These are phyloP conservation scores for Pyrrhoderma lamaoense DNA, from an alignment of 1,284 basidiomycete genomes.

Conservation along the genomic window DNA sequence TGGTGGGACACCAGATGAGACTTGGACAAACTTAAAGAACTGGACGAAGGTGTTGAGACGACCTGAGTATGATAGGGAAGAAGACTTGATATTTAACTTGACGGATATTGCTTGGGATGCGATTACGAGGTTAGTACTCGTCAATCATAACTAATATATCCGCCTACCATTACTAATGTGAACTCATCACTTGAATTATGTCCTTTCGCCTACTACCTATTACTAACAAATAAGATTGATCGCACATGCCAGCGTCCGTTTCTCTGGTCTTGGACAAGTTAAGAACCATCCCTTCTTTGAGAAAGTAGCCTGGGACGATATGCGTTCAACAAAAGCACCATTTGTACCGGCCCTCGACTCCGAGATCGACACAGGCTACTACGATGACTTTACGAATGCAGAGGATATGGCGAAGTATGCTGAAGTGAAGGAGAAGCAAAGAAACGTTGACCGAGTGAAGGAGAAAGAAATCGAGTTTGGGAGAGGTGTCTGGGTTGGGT, in stretches of 20 bases:
- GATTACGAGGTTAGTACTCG: slow-evolving; percentile 63
- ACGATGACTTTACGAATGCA: slow-evolving; percentile 89
- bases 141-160: background rate
- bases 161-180: no score
- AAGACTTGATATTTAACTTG: slow-evolving; percentile 97
- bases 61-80: slow-evolving; percentile 92
- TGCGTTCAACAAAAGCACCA: slow-evolving; percentile 79
- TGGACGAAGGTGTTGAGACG: slow-evolving; percentile 89
- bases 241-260: slow-evolving; percentile 74
- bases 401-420: slow-evolving; percentile 99
- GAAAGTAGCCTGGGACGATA: slow-evolving; percentile 65
- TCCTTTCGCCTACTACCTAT: background rate
- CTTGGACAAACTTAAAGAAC: slow-evolving; percentile 98
- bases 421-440: slow-evolving; percentile 97
- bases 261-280: slow-evolving; percentile 68
- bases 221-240: slow-evolving; percentile 34
- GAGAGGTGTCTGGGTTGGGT: slow-evolving; percentile 92
- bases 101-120: slow-evolving; percentile 93
- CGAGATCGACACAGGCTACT: slow-evolving; percentile 96
- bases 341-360: slow-evolving; percentile 95
- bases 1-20: slow-evolving; percentile 93
- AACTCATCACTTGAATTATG: no score
- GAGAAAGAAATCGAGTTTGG: slow-evolving; percentile 75
- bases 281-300: slow-evolving; percentile 83
- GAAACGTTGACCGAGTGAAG: slow-evolving; percentile 85